Evolutionary conservation across 2,329 filamentous ascomycete species (phyloP).

Genomic region (Botrytis tulipae): DNA sequence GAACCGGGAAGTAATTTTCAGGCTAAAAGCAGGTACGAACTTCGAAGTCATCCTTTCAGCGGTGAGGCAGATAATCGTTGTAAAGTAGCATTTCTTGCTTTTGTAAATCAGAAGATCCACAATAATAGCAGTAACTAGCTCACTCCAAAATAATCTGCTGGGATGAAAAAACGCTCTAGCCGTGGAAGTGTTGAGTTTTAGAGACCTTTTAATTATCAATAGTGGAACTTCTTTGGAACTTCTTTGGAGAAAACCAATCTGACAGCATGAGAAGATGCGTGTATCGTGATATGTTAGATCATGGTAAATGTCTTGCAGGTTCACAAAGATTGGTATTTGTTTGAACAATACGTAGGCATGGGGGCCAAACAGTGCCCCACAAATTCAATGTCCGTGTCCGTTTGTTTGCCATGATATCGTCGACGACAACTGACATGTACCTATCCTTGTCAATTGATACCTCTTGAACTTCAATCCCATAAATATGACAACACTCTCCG

Average conservation of each 20-base stretch:
- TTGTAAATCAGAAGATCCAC: not conserved
- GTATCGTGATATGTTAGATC: not conserved
- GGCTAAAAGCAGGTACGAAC: slow-evolving; percentile 4
- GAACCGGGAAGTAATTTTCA: not conserved
- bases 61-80: not conserved
- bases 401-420: not conserved
- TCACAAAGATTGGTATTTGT: not conserved
- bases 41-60: not conserved
- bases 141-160: too few relatives aligned
- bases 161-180: too few relatives aligned
- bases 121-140: not conserved
- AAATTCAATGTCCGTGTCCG: not conserved
- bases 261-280: not conserved
- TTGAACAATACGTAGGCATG: not conserved
- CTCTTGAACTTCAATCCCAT: not conserved
- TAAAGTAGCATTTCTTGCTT: not conserved
- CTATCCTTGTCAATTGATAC: not conserved
- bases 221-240: not conserved
- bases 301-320: not conserved
- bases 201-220: not conserved
- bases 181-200: not conserved
- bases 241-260: not conserved
- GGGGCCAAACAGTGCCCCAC: not conserved
- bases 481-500: not conserved
- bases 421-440: not conserved